phyloP scores from a whole-genome alignment of 805 yeast genomes.

The Grigorovia transvaalensis region DNA sequence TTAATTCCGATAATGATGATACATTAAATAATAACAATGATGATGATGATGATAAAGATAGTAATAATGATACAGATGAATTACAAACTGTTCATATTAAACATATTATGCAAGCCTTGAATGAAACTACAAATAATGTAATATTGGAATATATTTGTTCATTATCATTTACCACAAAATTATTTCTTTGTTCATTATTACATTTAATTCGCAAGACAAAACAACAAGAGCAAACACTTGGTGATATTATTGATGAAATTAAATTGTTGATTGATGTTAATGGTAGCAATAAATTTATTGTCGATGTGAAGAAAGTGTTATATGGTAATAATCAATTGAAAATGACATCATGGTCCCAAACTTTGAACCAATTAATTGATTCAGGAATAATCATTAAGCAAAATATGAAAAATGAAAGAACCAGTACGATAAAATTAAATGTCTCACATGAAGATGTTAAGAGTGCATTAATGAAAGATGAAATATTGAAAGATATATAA shows the following conservation, averaged over 20 bases:
- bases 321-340: constrained; percentile 27
- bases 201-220: constrained; percentile 58
- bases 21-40: too few species aligned
- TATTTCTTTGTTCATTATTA: constrained; percentile 60
- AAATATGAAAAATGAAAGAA: constrained; percentile 56
- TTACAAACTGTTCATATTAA: constrained; percentile 51
- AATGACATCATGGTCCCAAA: constrained; percentile 43
- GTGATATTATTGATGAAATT: constrained; percentile 73
- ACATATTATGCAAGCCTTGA: constrained; percentile 71
- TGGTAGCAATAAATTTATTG: constrained; percentile 19
- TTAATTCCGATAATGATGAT: constrained; percentile 3
- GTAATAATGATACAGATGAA: constrained; percentile 21
- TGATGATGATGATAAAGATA: constrained; percentile 13
- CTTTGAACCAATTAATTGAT: constrained; percentile 63
- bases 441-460: constrained; percentile 62
- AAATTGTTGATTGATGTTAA: constrained; percentile 40
- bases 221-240: constrained; percentile 56
- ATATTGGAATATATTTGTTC: constrained; percentile 45
- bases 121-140: constrained; percentile 71
- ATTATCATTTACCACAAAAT: constrained; percentile 58
- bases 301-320: constrained; percentile 26
- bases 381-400: constrained; percentile 69
- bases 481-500: constrained; percentile 28
- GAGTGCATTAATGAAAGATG: constrained; percentile 50
- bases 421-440: constrained; percentile 51